phyloP scores from a whole-genome alignment of 768 basidiomycete genomes.

The Suillus decipiens region DNA sequence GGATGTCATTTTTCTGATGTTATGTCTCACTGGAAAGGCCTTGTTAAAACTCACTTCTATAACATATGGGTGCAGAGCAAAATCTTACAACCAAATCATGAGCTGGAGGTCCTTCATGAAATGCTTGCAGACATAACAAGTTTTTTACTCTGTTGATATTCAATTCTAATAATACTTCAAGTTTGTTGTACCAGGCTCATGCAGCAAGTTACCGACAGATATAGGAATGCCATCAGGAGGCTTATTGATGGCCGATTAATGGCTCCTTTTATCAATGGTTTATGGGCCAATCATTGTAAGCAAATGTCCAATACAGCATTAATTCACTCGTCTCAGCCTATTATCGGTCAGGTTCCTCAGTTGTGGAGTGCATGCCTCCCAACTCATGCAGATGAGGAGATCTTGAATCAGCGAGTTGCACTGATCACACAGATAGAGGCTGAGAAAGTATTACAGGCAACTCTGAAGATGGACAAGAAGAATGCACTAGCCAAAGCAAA shows the following conservation, averaged over 20 bases:
- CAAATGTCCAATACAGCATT: background rate
- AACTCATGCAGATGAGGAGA: background rate
- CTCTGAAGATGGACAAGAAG: background rate
- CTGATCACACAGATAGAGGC: background rate
- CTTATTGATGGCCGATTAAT: conserved; percentile 36
- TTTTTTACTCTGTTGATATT: background rate
- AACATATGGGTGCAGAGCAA: conserved; percentile 31
- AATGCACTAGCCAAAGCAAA: conserved; percentile 4
- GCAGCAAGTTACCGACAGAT: conserved; percentile 23
- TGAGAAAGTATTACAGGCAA: conserved; percentile 7
- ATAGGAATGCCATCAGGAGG: conserved; percentile 36
- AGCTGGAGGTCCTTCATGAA: background rate
- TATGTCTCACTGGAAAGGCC: conserved; percentile 11
- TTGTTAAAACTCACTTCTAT: conserved; percentile 30
- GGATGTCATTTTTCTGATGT: background rate
- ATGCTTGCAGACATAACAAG: conserved; percentile 2
- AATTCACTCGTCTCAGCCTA: no score
- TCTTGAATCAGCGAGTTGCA: background rate
- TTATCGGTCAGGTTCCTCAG: conserved; percentile 26
- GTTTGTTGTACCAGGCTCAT: conserved; percentile 9
- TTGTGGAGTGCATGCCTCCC: conserved; percentile 25
- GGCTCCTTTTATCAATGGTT: conserved; percentile 31
- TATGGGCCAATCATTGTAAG: conserved; percentile 33
- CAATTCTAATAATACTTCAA: background rate
- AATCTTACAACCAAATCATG: conserved; percentile 15